phyloP scores from a whole-genome alignment of 2,329 filamentous ascomycete species.

The Dissoconium aciculare region DNA sequence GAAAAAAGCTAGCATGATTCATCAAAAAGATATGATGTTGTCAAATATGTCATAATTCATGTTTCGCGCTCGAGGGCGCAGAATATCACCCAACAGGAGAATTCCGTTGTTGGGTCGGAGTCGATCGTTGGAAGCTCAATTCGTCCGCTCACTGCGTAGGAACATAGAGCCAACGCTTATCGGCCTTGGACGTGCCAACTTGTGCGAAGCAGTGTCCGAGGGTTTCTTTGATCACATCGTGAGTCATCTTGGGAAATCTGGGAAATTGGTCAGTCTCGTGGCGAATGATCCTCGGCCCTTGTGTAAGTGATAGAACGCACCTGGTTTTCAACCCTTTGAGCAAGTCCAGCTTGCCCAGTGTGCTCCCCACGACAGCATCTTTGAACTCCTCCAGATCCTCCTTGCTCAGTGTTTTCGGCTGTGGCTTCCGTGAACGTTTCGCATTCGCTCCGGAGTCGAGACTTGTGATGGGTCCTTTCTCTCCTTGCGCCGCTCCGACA shows the following conservation, averaged over 20 bases:
- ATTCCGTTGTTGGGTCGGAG: no score
- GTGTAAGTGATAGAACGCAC: no score
- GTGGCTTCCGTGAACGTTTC: slow-evolving; percentile 23
- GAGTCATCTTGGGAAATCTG: slow-evolving; percentile 55
- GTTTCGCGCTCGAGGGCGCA: no score
- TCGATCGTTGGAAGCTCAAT: no score
- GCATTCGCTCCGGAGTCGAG: slow-evolving; percentile 16
- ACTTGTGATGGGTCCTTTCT: slow-evolving; percentile 23
- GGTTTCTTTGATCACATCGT: slow-evolving; percentile 55
- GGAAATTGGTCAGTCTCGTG: no score
- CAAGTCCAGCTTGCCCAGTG: slow-evolving; percentile 59
- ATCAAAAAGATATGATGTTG: no score
- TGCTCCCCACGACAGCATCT: slow-evolving; percentile 50
- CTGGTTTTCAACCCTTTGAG: slow-evolving; percentile 61
- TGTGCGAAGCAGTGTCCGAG: slow-evolving; percentile 51
- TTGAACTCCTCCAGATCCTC: slow-evolving; percentile 55
- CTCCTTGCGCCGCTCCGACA: slow-evolving; percentile 18
- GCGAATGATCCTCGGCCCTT: no score
- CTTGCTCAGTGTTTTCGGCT: slow-evolving; percentile 36
- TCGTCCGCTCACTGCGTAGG: no score
- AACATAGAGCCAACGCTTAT: slow-evolving; percentile 46
- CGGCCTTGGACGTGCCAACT: slow-evolving; percentile 44
- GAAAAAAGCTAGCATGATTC: no score
- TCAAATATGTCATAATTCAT: no score
- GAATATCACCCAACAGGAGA: no score